These are phyloP conservation scores for Exophiala dermatitidis DNA, from an alignment of 2,329 filamentous ascomycete genomes.

Conservation along the genomic window DNA sequence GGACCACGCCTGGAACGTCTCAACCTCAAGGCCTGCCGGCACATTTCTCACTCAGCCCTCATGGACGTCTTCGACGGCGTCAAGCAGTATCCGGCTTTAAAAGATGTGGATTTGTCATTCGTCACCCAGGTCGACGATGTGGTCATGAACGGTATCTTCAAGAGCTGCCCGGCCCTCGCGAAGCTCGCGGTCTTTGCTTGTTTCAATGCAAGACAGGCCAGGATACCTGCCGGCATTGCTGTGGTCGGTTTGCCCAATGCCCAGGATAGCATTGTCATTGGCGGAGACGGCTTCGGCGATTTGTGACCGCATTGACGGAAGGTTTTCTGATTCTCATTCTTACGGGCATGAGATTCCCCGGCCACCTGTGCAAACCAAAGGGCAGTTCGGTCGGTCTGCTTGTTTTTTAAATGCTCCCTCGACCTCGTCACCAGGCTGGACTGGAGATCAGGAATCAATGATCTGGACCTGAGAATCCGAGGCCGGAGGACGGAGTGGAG, in stretches of 20 bases:
- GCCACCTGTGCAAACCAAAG: too few relatives aligned
- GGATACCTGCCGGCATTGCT: constrained; percentile 51
- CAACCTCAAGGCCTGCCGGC: constrained; percentile 76
- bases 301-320: not conserved
- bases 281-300: not conserved
- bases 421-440: too few relatives aligned
- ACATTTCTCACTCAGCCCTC: constrained; percentile 67
- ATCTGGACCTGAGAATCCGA: too few relatives aligned
- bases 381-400: too few relatives aligned
- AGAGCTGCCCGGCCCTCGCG: constrained; percentile 41
- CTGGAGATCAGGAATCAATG: too few relatives aligned
- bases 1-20: constrained; percentile 58
- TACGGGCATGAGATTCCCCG: too few relatives aligned
- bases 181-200: constrained; percentile 58
- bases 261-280: constrained; percentile 46
- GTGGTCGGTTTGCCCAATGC: constrained; percentile 55
- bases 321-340: too few relatives aligned
- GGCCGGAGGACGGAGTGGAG: too few relatives aligned
- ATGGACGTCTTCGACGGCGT: constrained; percentile 61
- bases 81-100: constrained; percentile 61
- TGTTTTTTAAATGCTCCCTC: too few relatives aligned
- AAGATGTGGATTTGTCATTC: constrained; percentile 70
- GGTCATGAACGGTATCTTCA: constrained; percentile 39
- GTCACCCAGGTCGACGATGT: constrained; percentile 40
- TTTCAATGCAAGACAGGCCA: constrained; percentile 51